Base-by-base conservation (phyloP, 1,284 basidiomycete species). In the Fomitopsis pinicola region DNA sequence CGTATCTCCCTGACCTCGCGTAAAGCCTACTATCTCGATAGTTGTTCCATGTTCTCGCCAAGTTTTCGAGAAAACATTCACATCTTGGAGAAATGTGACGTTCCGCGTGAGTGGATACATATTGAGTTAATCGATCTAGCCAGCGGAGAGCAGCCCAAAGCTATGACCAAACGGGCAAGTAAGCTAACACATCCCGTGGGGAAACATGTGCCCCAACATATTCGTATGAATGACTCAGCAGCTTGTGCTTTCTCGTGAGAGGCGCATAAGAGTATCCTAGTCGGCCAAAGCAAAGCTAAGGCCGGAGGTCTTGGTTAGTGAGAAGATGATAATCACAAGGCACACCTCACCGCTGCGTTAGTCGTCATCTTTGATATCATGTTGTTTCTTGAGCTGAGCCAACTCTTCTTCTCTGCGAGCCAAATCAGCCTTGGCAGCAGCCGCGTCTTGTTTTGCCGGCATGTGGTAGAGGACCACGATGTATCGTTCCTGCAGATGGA, bases 391-490 rank as follows among this genome's bases (percentile, higher is more conserved):
- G 72, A 96, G 81, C 65, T 88, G 85, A 1, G 85, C 86, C 38
- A 99, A 80, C 66, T 98, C 96, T 72, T 95, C 91, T 78, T 99
- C 97, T 71, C 97, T 82, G 68, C 87, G 87, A 28, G 93, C 93
- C 57, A 99, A 77, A 66, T 99, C 97, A 28, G 94, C 93, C 73
- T 98, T 98, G 22, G 92, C 92, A 14, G 92, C 90, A 1, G 92
- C 92, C 2, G 93, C 92, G 67, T 97, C 94, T 71, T 96, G 92
- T 75, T 95, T 94, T 22, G 94, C 91, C 42, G 95, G 95, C 87
- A 98, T 97, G 73, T 99, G 97, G 71, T 97, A 98, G 33, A 99
- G 80, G 15, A 99, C 97, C 58, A 96, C 94, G 61, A 99, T 97
- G 77, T 99, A 99, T 38, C 97, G 88, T 76, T 98, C 97, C 79